phyloP scores from a whole-genome alignment of 257 asterid genomes.

The Nicotiana paniculata region DNA sequence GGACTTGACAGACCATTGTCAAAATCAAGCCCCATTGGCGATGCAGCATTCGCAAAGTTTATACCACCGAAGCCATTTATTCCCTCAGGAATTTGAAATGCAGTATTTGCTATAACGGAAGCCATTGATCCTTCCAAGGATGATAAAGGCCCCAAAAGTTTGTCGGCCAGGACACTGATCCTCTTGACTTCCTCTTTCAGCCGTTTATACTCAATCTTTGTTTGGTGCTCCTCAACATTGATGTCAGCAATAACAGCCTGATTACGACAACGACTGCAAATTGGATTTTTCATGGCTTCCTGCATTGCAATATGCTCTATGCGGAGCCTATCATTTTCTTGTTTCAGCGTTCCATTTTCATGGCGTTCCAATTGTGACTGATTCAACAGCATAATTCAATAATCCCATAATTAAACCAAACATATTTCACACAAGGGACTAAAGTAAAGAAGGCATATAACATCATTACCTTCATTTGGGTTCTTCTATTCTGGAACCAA shows the following conservation, averaged over 20 bases:
- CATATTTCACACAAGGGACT: background rate
- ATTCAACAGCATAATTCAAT: conserved; percentile 7
- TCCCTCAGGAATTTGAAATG: conserved; percentile 40
- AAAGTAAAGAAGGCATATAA: background rate
- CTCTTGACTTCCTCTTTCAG: conserved; percentile 56
- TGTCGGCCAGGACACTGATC: conserved; percentile 31
- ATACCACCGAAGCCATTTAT: conserved; percentile 36
- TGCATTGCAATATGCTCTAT: conserved; percentile 52
- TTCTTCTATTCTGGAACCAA: conserved; percentile 86
- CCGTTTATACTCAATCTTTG: conserved; percentile 56
- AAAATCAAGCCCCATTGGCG: conserved; percentile 42
- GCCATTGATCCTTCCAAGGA: conserved; percentile 13
- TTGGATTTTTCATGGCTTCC: conserved; percentile 55
- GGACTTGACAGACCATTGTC: conserved; percentile 25
- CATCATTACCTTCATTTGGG: conserved; percentile 64
- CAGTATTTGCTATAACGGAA: conserved; percentile 21
- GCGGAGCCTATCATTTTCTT: conserved; percentile 67
- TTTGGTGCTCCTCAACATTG: conserved; percentile 48
- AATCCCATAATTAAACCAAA: conserved; percentile 2
- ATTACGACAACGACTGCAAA: conserved; percentile 51
- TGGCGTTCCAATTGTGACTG: conserved; percentile 67
- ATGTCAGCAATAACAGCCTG: conserved; percentile 43
- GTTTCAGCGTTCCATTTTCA: conserved; percentile 51
- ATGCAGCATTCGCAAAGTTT: conserved; percentile 20
- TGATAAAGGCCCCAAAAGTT: conserved; percentile 37